Evolutionary conservation across 2,329 filamentous ascomycete species (phyloP), one percentile per base, ranked within the genome.

Genomic region (Macrophomina tecta): DNA sequence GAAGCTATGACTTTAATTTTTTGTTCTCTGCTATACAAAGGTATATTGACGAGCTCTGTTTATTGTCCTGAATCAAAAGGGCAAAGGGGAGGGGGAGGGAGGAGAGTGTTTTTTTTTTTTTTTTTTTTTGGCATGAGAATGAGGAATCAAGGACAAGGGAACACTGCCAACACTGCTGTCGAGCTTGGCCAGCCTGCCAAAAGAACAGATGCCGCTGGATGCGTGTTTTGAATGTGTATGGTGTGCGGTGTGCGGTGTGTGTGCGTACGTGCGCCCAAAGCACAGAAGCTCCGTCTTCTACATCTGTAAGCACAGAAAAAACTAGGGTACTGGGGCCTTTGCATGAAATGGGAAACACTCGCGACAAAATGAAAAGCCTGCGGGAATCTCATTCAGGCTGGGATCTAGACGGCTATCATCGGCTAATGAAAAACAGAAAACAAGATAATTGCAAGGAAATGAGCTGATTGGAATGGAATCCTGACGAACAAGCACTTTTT

Each of bases 301-400:
- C 58, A 62, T 62, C 42, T 49, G 58, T 42, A 62, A 62, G 58
- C 58, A 48, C 42, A 23, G 16, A 36, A 61, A 48, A 36, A 61
- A 48, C 32, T 42, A 61, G 42, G 42, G 30, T 61, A 61, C 56
- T 58, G 55, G 55, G 36, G 55, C 32, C 42, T 60, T 36, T 32
- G 58, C 45, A 40, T 49, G 58, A 49, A 49, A 62, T 49, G 58
- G 32, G 12, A 45, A 48, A 62, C 2, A 38, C 23, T 46, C 32
- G 58, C n/a, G 32, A 62, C 30, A 49, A 30, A 62, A 60, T 45
- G 32, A 65, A 28, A 58, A 58, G 64, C 64, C 64, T 66, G 64
- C 64, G 40, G 42, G 52, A 66, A 58, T 66, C 64, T 66, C 64
- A 66, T 66, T 66, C 64, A 66, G 64, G 64, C 64, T 66, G 51